Evolutionary conservation across 495 filamentous ascomycete species (phyloP).

Genomic region (Umbilicaria muhlenbergii): DNA sequence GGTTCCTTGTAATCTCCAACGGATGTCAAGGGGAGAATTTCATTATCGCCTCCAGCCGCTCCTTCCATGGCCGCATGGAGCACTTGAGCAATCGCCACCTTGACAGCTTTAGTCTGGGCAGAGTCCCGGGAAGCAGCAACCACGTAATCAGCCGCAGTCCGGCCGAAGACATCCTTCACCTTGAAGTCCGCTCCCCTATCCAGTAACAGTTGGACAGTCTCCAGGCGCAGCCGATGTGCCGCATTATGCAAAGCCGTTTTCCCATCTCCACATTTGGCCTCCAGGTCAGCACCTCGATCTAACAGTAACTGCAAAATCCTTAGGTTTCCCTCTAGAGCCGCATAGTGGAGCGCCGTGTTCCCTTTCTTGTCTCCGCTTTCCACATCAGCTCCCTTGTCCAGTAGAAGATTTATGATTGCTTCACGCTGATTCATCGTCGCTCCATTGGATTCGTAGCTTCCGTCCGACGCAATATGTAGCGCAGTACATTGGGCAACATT

Average conservation of each 20-base stretch:
- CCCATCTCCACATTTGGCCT: neutral
- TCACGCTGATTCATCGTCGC: neutral
- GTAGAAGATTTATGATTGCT: neutral
- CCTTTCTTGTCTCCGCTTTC: neutral
- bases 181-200: too few species aligned
- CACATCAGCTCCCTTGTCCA: neutral
- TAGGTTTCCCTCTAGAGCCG: slow-evolving; percentile 19
- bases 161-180: too few species aligned
- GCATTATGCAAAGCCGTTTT: slow-evolving; percentile 1
- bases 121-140: too few species aligned
- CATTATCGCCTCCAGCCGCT: too few species aligned
- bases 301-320: slow-evolving; percentile 21
- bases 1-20: too few species aligned
- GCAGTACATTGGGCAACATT: neutral
- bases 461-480: neutral
- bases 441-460: neutral
- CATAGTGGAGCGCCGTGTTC: neutral
- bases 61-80: too few species aligned
- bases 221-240: neutral
- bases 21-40: too few species aligned
- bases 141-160: too few species aligned
- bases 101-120: too few species aligned
- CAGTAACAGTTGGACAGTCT: too few species aligned
- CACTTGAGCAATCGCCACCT: too few species aligned
- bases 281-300: neutral